Percentiles rank a stretch among this genome's conserved stretches.
phyloP scores from a whole-genome alignment of 371 early-diverging fungal species.

The Saksenaea vasiformis region DNA sequence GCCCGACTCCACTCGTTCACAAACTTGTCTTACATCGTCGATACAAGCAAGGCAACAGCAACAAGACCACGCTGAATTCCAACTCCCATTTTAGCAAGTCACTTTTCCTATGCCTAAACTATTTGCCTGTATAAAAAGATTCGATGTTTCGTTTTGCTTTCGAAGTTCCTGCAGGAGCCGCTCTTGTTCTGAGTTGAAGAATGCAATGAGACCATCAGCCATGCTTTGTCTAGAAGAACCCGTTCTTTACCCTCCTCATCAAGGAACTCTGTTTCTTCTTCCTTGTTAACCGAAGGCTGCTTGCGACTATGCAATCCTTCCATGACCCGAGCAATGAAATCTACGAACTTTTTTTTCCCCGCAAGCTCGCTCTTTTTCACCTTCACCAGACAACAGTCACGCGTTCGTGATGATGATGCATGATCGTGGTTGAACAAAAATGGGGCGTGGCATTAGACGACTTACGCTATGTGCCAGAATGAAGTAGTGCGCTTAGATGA shows the following conservation, averaged over 20 bases:
- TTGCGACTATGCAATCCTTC: conserved; percentile 5
- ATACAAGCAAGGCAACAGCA: conserved; percentile 21
- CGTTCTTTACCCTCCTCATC: conserved; percentile 39
- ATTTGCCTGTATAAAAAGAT: conserved; percentile 31
- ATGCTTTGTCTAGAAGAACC: too few species aligned
- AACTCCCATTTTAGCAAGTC: not conserved
- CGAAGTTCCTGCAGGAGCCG: conserved; percentile 32
- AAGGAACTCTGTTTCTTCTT: conserved; percentile 33
- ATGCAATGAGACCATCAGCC: not conserved
- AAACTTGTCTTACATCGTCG: conserved; percentile 24
- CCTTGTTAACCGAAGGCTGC: conserved; percentile 7
- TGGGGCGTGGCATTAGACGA: too few species aligned
- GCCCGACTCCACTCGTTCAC: too few species aligned
- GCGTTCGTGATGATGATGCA: not conserved
- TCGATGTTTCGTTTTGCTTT: conserved; percentile 34
- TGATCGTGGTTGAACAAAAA: too few species aligned
- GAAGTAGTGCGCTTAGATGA: too few species aligned
- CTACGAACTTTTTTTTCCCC: too few species aligned
- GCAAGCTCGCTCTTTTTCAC: not conserved
- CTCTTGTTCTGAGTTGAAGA: conserved; percentile 33
- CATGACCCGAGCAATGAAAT: not conserved
- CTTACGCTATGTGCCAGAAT: too few species aligned
- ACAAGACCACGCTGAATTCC: conserved; percentile 26
- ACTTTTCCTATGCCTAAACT: not conserved
- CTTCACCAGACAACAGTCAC: not conserved